Conservation (phyloP, 2,329 filamentous ascomycete species). For the Lachnellula occidentalis region DNA sequence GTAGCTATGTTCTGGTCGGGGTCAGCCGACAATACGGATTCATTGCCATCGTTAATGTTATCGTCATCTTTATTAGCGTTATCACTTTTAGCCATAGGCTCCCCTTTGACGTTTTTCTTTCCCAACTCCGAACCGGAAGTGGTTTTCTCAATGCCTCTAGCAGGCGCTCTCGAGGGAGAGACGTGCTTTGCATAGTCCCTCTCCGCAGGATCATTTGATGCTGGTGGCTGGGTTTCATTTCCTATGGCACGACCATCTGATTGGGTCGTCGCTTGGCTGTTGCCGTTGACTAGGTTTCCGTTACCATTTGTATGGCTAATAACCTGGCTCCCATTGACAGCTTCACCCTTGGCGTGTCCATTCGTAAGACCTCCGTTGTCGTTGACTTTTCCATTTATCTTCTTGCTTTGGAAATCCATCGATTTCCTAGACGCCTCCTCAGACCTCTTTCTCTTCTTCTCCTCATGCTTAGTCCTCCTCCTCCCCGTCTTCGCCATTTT, state of each 20-base stretch:
- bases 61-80: conserved; percentile 4
- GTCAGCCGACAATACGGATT: conserved; percentile 20
- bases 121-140: conserved; percentile 8
- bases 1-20: conserved; percentile 18
- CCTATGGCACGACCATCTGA: background rate
- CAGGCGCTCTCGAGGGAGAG: background rate
- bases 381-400: background rate
- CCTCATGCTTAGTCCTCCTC: conserved; percentile 46
- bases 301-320: background rate
- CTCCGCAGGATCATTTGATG: background rate
- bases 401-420: background rate
- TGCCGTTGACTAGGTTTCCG: background rate
- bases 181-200: background rate
- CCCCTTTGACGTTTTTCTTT: conserved; percentile 15
- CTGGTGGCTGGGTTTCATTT: background rate
- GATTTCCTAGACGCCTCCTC: conserved; percentile 5
- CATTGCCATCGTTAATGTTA: conserved; percentile 10
- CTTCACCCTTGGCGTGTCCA: background rate
- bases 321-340: background rate
- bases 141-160: conserved; percentile 2
- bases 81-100: conserved; percentile 9
- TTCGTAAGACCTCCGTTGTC: background rate
- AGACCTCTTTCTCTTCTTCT: conserved; percentile 28
- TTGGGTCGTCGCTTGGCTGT: background rate
- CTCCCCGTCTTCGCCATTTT: conserved; percentile 53